Percentiles rank a stretch among this genome's conserved stretches.
phyloP scores from a whole-genome alignment of 257 asterid genomes.

The Solanum okadae region DNA sequence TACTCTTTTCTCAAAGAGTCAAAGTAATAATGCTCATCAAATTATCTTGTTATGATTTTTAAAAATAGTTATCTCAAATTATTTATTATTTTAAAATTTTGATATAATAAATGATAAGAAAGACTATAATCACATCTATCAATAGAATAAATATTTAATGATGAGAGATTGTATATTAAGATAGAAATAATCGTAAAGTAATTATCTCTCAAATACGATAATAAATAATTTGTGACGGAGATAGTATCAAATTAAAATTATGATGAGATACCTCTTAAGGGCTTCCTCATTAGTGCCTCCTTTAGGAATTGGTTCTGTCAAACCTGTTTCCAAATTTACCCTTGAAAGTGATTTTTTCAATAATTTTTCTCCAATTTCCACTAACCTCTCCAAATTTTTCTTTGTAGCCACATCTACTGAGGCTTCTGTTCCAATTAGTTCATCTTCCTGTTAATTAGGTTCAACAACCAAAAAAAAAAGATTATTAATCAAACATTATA shows the following conservation, averaged over 20 bases:
- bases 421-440: slow-evolving; percentile 24
- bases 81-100: no score
- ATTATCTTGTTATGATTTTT: no score
- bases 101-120: no score
- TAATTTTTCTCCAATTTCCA: slow-evolving; percentile 22
- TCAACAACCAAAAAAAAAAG: background rate
- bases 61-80: no score
- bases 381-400: slow-evolving; percentile 35
- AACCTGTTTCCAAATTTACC: slow-evolving; percentile 29
- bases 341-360: slow-evolving; percentile 25
- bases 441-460: slow-evolving; percentile 27
- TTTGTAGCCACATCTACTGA: slow-evolving; percentile 38
- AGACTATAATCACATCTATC: no score
- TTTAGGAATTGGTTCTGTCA: slow-evolving; percentile 18
- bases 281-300: slow-evolving; percentile 37
- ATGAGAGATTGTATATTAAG: no score
- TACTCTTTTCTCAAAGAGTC: no score
- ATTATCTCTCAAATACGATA: background rate
- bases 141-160: no score
- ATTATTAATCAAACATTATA: background rate
- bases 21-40: no score
- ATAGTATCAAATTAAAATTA: background rate
- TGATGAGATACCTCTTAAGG: slow-evolving; percentile 19
- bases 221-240: background rate
- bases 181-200: no score